A percentile compares a stretch with the other conserved stretches of the same genome.
These are phyloP conservation scores for Nicotiana knightiana DNA, from an alignment of 257 asterid genomes.

Conservation along the genomic window DNA sequence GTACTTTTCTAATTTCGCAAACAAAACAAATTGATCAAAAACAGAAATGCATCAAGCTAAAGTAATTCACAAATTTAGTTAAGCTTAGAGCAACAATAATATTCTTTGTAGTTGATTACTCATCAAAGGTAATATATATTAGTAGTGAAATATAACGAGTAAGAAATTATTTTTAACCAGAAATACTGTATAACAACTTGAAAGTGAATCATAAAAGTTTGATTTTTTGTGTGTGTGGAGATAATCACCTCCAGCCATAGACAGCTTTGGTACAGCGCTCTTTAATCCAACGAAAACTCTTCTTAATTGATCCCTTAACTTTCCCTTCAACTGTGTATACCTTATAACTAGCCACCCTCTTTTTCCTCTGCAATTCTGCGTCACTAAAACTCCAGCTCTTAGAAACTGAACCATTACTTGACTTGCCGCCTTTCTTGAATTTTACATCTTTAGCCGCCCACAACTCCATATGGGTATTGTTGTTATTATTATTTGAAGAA, in stretches of 20 bases:
- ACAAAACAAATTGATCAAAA: background rate
- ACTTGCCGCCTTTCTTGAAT: background rate
- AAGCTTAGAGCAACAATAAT: background rate
- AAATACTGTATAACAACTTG: background rate
- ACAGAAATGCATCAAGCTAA: background rate
- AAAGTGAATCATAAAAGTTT: background rate
- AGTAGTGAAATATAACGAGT: background rate
- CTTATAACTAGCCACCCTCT: slow-evolving; percentile 18
- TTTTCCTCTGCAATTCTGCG: slow-evolving; percentile 18
- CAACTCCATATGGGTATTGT: background rate
- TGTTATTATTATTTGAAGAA: background rate
- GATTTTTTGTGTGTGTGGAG: background rate
- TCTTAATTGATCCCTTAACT: slow-evolving; percentile 9
- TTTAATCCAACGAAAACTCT: slow-evolving; percentile 14
- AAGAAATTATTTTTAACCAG: background rate
- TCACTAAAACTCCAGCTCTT: slow-evolving; percentile 12
- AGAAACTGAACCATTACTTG: background rate
- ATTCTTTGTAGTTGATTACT: background rate
- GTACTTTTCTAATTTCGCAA: too few relatives aligned
- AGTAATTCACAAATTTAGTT: background rate
- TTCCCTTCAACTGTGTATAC: slow-evolving; percentile 15
- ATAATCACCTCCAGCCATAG: slow-evolving; percentile 14
- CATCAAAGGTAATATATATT: background rate
- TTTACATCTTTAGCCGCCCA: background rate
- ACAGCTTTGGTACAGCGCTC: slow-evolving; percentile 8